A percentile compares a stretch with the other conserved stretches of the same genome.
These are phyloP conservation scores for Heterococcus sp. DNA, from an alignment of 108 stramenopile species.

Conservation along the genomic window DNA sequence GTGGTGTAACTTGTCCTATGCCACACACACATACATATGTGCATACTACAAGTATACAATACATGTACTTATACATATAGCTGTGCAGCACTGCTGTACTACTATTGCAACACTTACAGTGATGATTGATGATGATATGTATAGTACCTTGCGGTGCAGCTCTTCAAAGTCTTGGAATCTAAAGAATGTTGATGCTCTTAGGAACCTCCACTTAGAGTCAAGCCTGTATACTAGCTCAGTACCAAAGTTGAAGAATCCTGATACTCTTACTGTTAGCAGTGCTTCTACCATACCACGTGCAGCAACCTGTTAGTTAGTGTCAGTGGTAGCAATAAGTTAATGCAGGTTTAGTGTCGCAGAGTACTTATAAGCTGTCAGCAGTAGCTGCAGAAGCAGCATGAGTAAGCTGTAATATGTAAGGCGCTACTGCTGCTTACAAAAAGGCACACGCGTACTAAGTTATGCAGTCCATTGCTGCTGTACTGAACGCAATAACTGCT, in stretches of 20 bases:
- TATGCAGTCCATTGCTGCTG: too few relatives aligned
- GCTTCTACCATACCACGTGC: constrained; percentile 13
- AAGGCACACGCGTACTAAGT: too few relatives aligned
- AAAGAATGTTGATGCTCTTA: constrained; percentile 32
- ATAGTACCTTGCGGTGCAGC: constrained; percentile 10
- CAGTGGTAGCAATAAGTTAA: too few relatives aligned
- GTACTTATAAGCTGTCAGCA: too few relatives aligned
- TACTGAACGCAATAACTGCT: too few relatives aligned
- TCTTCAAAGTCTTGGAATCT: constrained; percentile 29
- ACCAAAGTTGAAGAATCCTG: constrained; percentile 26
- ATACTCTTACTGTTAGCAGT: constrained; percentile 8
- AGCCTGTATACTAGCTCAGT: background rate
- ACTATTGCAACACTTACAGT: background rate
- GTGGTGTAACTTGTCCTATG: constrained; percentile 21
- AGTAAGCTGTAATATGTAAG: too few relatives aligned
- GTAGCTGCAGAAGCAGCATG: too few relatives aligned
- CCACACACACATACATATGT: constrained; percentile 1
- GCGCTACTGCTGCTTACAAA: too few relatives aligned
- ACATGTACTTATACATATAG: background rate
- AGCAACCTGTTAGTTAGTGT: too few relatives aligned
- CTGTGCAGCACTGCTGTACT: background rate
- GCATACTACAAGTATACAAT: background rate
- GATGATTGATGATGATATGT: background rate
- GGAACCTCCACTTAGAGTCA: constrained; percentile 10
- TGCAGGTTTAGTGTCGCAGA: too few relatives aligned